phyloP scores from a whole-genome alignment of 306 rosid species.

The Quercus suber region DNA sequence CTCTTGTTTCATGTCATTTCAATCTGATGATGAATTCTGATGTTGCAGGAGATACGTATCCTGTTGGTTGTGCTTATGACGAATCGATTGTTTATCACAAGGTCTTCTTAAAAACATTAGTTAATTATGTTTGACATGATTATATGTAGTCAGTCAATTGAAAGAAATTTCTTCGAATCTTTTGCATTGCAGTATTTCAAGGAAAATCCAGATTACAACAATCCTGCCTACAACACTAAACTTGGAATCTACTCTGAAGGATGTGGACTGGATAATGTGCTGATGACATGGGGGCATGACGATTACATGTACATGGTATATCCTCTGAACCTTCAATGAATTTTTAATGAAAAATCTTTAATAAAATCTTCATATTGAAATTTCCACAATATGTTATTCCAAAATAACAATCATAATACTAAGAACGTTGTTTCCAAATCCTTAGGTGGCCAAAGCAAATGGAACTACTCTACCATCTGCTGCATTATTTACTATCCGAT shows the following conservation, averaged over 20 bases:
- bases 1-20: background rate
- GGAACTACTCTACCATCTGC: conserved; percentile 40
- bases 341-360: background rate
- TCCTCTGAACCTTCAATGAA: background rate
- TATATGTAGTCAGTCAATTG: background rate
- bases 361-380: background rate
- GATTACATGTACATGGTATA: conserved; percentile 47
- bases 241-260: conserved; percentile 34
- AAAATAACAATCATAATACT: background rate
- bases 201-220: conserved; percentile 31
- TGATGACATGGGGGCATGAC: conserved; percentile 57
- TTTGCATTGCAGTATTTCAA: conserved; percentile 29
- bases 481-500: conserved; percentile 40
- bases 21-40: background rate
- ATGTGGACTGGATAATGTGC: conserved; percentile 38
- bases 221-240: conserved; percentile 26
- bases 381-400: no score
- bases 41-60: conserved; percentile 39
- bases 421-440: background rate
- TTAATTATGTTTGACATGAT: background rate
- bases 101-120: conserved; percentile 15
- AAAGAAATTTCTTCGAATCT: background rate
- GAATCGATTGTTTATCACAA: conserved; percentile 35
- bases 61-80: conserved; percentile 44
- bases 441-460: conserved; percentile 41